A percentile compares a stretch with the other conserved stretches of the same genome.
Conservation (phyloP, 768 basidiomycete genomes). For the Trametes elegans region DNA sequence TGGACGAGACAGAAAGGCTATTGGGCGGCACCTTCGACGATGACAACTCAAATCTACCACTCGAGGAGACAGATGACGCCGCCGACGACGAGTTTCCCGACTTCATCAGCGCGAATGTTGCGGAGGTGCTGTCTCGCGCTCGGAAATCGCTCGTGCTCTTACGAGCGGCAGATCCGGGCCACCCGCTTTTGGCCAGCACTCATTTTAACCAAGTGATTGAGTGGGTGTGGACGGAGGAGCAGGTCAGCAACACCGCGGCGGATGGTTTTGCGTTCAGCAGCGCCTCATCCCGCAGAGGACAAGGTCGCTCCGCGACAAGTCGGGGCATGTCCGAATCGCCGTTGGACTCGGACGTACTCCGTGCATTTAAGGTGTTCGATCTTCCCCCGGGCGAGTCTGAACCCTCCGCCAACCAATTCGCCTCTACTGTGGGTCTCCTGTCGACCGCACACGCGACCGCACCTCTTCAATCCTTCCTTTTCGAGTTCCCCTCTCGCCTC, state of each 20-base stretch:
- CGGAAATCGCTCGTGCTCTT: conserved; percentile 69
- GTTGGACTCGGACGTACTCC: background rate
- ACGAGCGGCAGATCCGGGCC: conserved; percentile 60
- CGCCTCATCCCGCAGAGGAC: background rate
- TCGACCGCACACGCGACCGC: conserved; percentile 8
- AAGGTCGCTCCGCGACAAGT: background rate
- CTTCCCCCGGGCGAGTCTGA: conserved; percentile 10
- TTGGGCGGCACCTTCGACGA: background rate
- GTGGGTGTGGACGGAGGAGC: conserved; percentile 66
- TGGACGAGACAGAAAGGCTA: background rate
- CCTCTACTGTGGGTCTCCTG: background rate
- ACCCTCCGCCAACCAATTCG: conserved; percentile 14
- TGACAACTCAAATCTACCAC: conserved; percentile 22
- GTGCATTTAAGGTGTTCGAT: conserved; percentile 11
- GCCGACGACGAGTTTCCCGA: conserved; percentile 48
- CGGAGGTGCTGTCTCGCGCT: conserved; percentile 58
- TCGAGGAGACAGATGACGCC: conserved; percentile 36
- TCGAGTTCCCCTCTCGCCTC: conserved; percentile 53
- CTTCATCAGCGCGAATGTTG: conserved; percentile 57
- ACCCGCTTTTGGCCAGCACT: conserved; percentile 46
- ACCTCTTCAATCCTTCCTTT: conserved; percentile 48
- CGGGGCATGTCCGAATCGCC: no score
- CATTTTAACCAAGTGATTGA: conserved; percentile 29
- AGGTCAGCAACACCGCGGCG: conserved; percentile 38
- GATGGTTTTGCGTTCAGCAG: background rate